Evolutionary conservation across 192 early-diverging fungal species (phyloP).

Genomic region (Gigaspora rosea): DNA sequence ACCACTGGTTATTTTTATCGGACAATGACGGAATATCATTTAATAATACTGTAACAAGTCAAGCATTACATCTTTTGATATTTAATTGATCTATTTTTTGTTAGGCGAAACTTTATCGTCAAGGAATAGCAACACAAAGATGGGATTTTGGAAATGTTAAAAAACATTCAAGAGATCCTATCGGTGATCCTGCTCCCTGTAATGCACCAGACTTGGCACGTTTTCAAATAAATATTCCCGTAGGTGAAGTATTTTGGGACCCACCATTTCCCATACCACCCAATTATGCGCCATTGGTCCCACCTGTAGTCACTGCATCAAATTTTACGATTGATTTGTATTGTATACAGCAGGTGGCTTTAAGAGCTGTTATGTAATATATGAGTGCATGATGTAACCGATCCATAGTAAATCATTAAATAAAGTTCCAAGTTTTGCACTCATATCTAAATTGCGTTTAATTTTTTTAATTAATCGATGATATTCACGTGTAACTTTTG

Average conservation of each 20-base stretch:
- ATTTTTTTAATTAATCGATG: too few relatives aligned
- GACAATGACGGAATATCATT: conserved; percentile 17
- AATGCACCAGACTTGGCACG: conserved; percentile 14
- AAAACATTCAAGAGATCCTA: conserved; percentile 10
- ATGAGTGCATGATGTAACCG: too few relatives aligned
- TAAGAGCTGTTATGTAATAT: too few relatives aligned
- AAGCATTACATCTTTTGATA: conserved; percentile 16
- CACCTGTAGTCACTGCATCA: background rate
- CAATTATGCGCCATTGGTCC: conserved; percentile 1
- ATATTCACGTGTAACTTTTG: too few relatives aligned
- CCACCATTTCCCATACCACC: background rate
- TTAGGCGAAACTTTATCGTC: conserved; percentile 19
- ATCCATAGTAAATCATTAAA: too few relatives aligned
- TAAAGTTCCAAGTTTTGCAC: too few relatives aligned
- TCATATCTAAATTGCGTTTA: too few relatives aligned
- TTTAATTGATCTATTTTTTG: conserved; percentile 17
- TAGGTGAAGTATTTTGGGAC: conserved; percentile 24
- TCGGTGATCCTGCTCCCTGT: conserved; percentile 4
- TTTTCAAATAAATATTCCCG: conserved; percentile 16
- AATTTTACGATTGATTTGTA: conserved; percentile 25
- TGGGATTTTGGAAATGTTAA: conserved; percentile 18
- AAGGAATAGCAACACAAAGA: background rate
- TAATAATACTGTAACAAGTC: background rate
- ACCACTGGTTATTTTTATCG: conserved; percentile 14
- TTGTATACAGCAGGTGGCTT: background rate